Percentiles rank a stretch among this genome's conserved stretches.
Conservation (phyloP, 2,329 filamentous ascomycete genomes). For the Teratosphaeria viscida region DNA sequence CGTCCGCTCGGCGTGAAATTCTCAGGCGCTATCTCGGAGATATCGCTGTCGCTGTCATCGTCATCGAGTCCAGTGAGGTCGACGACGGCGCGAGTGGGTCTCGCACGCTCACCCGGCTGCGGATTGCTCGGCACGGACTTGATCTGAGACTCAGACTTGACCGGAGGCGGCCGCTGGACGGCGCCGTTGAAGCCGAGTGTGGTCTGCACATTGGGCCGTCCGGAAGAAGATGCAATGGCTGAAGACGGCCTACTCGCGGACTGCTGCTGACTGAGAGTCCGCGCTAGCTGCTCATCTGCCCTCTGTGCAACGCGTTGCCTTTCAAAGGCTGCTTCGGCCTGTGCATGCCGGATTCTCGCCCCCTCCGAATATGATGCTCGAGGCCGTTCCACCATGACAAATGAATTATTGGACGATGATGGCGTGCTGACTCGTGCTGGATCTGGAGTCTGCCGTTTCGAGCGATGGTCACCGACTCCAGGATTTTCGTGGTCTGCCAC, state of each 20-base stretch:
- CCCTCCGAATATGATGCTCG: neutral
- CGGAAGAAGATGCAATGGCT: constrained; percentile 11
- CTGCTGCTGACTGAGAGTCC: constrained; percentile 14
- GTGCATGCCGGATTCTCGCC: constrained; percentile 6
- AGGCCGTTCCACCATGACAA: constrained; percentile 10
- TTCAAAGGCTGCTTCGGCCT: constrained; percentile 6
- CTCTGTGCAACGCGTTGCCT: constrained; percentile 2
- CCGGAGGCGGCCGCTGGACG: constrained; percentile 9
- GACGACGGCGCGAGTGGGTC: constrained; percentile 12
- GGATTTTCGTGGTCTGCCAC: constrained; percentile 1
- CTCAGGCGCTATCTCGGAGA: constrained; percentile 15
- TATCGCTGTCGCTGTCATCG: constrained; percentile 17
- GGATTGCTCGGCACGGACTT: constrained; percentile 8
- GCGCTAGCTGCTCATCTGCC: constrained; percentile 15
- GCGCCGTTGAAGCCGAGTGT: constrained; percentile 19
- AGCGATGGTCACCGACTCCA: constrained; percentile 11
- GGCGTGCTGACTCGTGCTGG: constrained; percentile 16
- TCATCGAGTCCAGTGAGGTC: constrained; percentile 24
- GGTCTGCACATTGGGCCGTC: constrained; percentile 18
- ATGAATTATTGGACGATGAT: constrained; percentile 13
- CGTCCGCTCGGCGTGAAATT: constrained; percentile 15
- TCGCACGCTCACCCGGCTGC: constrained; percentile 8
- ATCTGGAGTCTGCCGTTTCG: constrained; percentile 22
- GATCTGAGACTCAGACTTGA: constrained; percentile 6
- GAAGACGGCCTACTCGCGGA: constrained; percentile 3